Evolutionary conservation across 1,139 yeast genomes (phyloP).

Genomic region (Pichia sp.): DNA sequence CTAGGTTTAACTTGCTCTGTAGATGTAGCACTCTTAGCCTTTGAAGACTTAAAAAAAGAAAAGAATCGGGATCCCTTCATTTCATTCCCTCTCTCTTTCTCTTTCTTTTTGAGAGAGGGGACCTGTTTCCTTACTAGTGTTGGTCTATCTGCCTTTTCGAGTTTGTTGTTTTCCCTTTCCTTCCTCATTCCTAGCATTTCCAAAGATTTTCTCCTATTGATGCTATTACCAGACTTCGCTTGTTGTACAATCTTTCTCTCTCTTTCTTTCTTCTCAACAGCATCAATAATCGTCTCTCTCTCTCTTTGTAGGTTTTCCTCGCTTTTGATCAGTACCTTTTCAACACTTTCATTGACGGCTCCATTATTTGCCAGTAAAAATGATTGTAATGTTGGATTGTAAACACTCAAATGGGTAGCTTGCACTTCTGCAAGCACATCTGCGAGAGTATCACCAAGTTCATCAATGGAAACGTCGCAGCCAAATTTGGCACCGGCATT

Average conservation of each 20-base stretch:
- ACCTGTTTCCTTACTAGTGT: background rate
- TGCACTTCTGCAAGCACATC: conserved; percentile 14
- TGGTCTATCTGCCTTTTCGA: background rate
- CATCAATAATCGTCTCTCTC: conserved; percentile 1
- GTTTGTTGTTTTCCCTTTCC: background rate
- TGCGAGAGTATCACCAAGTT: conserved; percentile 14
- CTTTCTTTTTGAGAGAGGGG: no score
- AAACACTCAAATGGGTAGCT: conserved; percentile 14
- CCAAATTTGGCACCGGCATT: conserved; percentile 1
- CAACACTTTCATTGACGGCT: conserved; percentile 6
- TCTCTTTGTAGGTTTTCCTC: background rate
- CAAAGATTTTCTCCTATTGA: conserved; percentile 5
- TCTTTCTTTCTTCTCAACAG: conserved; percentile 1
- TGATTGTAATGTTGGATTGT: conserved; percentile 14
- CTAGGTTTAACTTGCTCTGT: background rate
- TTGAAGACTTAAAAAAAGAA: conserved; percentile 1
- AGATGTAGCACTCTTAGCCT: background rate
- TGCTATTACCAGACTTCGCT: conserved; percentile 1
- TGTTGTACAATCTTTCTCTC: conserved; percentile 6
- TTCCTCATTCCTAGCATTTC: conserved; percentile 2
- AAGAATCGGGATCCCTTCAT: conserved; percentile 2
- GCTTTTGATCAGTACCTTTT: conserved; percentile 3
- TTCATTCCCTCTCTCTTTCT: background rate
- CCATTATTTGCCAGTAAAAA: conserved; percentile 16
- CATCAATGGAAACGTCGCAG: conserved; percentile 7